Evolutionary conservation across 1,139 yeast species (phyloP).

Genomic region (Yamadazyma jaroonii): DNA sequence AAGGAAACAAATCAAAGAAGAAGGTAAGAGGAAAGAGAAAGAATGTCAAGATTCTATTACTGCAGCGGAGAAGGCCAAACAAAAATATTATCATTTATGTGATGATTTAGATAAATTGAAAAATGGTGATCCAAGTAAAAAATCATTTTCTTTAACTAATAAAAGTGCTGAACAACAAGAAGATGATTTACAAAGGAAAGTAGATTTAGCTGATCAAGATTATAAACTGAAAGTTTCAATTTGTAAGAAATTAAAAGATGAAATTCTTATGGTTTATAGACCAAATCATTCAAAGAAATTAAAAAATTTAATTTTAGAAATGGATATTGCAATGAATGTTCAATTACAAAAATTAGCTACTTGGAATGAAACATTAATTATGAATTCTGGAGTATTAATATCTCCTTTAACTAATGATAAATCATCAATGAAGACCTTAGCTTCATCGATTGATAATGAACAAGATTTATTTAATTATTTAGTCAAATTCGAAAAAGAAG

Average conservation of each 20-base stretch:
- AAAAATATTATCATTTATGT: slow-evolving; percentile 75
- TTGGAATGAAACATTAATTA: slow-evolving; percentile 76
- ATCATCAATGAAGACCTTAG: slow-evolving; percentile 70
- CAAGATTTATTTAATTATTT: slow-evolving; percentile 74
- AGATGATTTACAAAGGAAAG: slow-evolving; percentile 80
- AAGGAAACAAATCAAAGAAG: slow-evolving; percentile 77
- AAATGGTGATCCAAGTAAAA: slow-evolving; percentile 74
- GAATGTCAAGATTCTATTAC: slow-evolving; percentile 78
- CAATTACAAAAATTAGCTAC: slow-evolving; percentile 89
- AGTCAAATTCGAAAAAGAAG: slow-evolving; percentile 41
- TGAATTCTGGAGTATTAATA: slow-evolving; percentile 82
- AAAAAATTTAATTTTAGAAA: slow-evolving; percentile 75
- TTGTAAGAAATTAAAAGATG: slow-evolving; percentile 73
- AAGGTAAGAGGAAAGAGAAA: slow-evolving; percentile 76
- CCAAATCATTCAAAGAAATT: slow-evolving; percentile 75
- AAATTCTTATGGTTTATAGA: slow-evolving; percentile 67
- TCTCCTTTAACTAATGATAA: slow-evolving; percentile 62
- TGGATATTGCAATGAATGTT: slow-evolving; percentile 84
- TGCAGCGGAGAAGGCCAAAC: slow-evolving; percentile 85
- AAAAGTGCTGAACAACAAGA: slow-evolving; percentile 87
- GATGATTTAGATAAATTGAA: slow-evolving; percentile 83
- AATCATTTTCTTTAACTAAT: slow-evolving; percentile 73
- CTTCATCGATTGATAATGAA: slow-evolving; percentile 78
- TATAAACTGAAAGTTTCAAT: slow-evolving; percentile 73
- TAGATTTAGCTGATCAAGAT: slow-evolving; percentile 81